A percentile compares a stretch with the other conserved stretches of the same genome.
These are phyloP conservation scores for Nemania bipapillata DNA, from an alignment of 2,329 filamentous ascomycete species.

Conservation along the genomic window DNA sequence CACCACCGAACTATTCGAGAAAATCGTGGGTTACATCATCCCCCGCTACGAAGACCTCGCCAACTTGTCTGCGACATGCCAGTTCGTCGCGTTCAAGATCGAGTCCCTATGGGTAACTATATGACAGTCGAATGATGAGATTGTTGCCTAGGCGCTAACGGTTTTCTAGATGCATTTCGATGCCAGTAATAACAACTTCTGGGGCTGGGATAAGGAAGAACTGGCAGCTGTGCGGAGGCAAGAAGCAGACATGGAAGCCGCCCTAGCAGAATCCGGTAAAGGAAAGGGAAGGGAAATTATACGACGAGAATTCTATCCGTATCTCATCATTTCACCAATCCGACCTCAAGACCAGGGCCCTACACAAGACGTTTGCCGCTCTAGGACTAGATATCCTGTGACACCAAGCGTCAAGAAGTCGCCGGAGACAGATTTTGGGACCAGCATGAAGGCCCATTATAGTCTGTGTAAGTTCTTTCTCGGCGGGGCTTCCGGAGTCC, in stretches of 20 bases:
- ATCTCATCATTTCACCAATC: constrained; percentile 26
- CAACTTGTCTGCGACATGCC: constrained; percentile 43
- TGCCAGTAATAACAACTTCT: constrained; percentile 9
- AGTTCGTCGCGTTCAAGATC: constrained; percentile 36
- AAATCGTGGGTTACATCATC: constrained; percentile 34
- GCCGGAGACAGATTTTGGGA: neutral
- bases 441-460: constrained; percentile 20
- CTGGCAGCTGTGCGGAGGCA: neutral
- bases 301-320: constrained; percentile 9
- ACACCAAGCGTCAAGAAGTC: constrained; percentile 3
- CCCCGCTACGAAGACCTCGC: constrained; percentile 38
- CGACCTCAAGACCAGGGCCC: constrained; percentile 19
- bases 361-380: neutral
- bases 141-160: constrained; percentile 26
- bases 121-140: neutral
- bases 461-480: constrained; percentile 23
- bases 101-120: constrained; percentile 38
- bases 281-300: neutral
- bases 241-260: neutral
- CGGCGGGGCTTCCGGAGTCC: neutral
- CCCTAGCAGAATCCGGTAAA: no score
- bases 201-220: constrained; percentile 7
- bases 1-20: constrained; percentile 36
- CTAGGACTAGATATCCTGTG: constrained; percentile 23
- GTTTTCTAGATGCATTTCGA: constrained; percentile 37